Conservation (phyloP, 31 red algal genomes). For the Odonthalia washingtoniensis region DNA sequence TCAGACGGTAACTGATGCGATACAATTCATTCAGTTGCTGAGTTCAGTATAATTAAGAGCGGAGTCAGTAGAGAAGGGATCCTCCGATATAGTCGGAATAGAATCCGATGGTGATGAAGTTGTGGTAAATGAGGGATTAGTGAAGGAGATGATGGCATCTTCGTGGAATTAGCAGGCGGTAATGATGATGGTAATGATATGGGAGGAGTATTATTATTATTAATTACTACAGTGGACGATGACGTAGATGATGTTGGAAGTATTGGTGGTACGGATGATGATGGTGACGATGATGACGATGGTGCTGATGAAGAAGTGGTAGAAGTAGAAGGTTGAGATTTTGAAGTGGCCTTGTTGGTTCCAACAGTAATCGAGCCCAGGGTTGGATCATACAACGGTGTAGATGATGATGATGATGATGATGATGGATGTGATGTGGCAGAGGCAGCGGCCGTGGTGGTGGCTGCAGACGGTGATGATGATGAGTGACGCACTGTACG, state of each 20-base stretch:
- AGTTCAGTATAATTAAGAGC: too few species aligned
- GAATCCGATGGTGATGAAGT: not conserved
- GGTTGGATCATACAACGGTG: not conserved
- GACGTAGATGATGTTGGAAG: constrained; percentile 25
- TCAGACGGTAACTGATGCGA: not conserved
- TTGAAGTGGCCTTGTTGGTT: not conserved
- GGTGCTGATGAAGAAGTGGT: constrained; percentile 7
- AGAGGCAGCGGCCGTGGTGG: too few species aligned
- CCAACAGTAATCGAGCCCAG: not conserved
- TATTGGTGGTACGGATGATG: too few species aligned
- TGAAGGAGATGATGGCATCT: not conserved
- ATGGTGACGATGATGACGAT: not conserved
- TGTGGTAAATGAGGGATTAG: not conserved
- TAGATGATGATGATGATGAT: too few species aligned
- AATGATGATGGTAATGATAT: not conserved
- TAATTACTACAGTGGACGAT: not conserved
- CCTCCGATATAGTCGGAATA: not conserved
- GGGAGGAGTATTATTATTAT: not conserved
- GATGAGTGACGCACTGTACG: constrained; percentile 50
- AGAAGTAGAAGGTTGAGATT: constrained; percentile 45
- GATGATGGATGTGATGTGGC: too few species aligned
- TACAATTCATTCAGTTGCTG: not conserved
- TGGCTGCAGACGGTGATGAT: too few species aligned
- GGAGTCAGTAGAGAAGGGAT: too few species aligned
- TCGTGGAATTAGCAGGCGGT: not conserved